These are phyloP conservation scores for Pyrenula aspistea DNA, from an alignment of 495 filamentous ascomycete species.

Conservation along the genomic window DNA sequence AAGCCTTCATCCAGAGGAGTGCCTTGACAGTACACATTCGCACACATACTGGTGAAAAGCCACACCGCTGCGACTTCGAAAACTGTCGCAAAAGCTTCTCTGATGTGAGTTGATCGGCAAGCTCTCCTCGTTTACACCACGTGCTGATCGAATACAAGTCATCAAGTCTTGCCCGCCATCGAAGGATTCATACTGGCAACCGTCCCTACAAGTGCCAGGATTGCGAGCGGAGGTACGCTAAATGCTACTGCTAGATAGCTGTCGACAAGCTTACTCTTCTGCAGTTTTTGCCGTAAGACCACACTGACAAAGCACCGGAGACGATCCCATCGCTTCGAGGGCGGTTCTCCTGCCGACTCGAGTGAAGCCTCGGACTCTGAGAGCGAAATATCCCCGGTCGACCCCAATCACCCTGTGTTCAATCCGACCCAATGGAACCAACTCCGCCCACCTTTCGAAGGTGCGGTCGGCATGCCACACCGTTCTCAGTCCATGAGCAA, in stretches of 20 bases:
- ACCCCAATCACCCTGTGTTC: not conserved
- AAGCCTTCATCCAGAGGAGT: constrained; percentile 85
- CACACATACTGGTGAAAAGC: constrained; percentile 84
- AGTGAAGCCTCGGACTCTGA: not conserved
- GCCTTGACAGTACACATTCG: constrained; percentile 77
- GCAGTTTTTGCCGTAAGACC: constrained; percentile 78
- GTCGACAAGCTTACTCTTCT: constrained; percentile 4
- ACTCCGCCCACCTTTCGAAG: not conserved
- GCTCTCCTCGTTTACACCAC: not conserved
- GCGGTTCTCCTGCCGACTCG: constrained; percentile 16
- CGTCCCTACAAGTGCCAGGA: constrained; percentile 74
- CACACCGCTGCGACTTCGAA: constrained; percentile 66
- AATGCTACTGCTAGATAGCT: not conserved
- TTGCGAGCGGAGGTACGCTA: constrained; percentile 66
- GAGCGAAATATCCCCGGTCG: not conserved
- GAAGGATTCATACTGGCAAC: constrained; percentile 76
- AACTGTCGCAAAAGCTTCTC: constrained; percentile 82
- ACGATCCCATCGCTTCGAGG: constrained; percentile 53
- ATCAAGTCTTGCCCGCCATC: constrained; percentile 75
- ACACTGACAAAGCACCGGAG: constrained; percentile 77
- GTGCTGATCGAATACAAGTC: constrained; percentile 39
- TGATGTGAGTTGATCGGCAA: constrained; percentile 47
- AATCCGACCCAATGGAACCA: not conserved
- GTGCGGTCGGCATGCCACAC: not conserved
- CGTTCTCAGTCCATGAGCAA: not conserved